Base-by-base conservation (phyloP, 108 stramenopile species). In the Nitzschia sp. region DNA sequence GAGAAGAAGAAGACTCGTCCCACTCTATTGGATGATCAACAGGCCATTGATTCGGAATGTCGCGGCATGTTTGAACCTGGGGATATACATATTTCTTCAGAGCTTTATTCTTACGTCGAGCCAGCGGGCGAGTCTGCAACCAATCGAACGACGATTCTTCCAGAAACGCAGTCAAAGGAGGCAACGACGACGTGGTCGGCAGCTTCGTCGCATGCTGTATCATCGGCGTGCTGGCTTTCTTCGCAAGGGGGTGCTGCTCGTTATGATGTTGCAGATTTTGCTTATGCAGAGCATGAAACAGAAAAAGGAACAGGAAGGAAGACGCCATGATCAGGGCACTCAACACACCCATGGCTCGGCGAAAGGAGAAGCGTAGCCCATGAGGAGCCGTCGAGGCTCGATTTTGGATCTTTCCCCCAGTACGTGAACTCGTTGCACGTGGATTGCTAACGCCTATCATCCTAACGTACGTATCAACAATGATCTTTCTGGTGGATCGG, bases 1-100 rank as follows among this genome's bases (percentile, higher is more conserved):
- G n/a, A n/a, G n/a, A n/a, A n/a, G n/a, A n/a, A n/a, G n/a, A n/a
- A 53, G 82, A 69, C 53, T 85, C 77, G 36, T 69, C 57, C 30
- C 66, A 21, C 45, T 61, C 46, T 25, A 76, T 58, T 0, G 80
- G 77, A 48, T 75, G 69, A 59, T 85, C 80, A 5, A 85, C 73
- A 13, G 87, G 87, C 46, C 82, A 65, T 55, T 81, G 71, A 11
- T 74, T 77, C 16, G 81, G 87, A n/a, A 88, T 47, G 23, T 85
- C 80, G 34, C 69, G 29, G 69, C 86, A 87, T 27, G 83, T 74
- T 66, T 66, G 32, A 1, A 77, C 15, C 13, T 41, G 41, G 38
- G 71, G 65, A 41, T 72, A 77, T 19, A 29, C 3, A 45, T 65
- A 17, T 23, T 27, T 15, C 29, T 29, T 66, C 55, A 86, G 59